Base-by-base conservation (phyloP, 2,329 filamentous ascomycete genomes). In the Drechslera avenae region DNA sequence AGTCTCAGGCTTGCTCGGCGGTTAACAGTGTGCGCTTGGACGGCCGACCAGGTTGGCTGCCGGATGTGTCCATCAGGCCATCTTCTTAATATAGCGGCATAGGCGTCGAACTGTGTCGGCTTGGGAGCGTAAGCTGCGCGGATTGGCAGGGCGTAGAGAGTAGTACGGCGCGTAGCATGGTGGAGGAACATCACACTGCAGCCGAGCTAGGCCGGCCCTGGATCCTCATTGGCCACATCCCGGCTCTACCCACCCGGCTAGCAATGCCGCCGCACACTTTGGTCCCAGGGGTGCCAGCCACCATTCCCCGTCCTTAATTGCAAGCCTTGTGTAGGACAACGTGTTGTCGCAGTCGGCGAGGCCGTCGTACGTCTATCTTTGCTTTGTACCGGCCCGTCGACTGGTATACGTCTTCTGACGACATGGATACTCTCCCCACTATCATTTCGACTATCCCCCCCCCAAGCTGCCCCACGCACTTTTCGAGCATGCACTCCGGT, bases 171-270 rank as follows among this genome's bases (percentile, higher is more conserved):
- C 63, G 64, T 73, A 65, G 61, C 59, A 55, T 65, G 62, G 60
- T 66, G 59, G 65, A 59, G 46, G 53, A 56, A 62, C 55, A 66
- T 64, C 60, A 67, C 63, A 52, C 31, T 72, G 68, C 68, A 71
- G 61, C 49, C 14, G 36, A 39, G 59, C 54, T 57, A 58, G 52
- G 50, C 41, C 13, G 37, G 13, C 40, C 40, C 21, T 19, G 45
- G 46, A 35, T 9, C 42, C 8, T 62, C 63, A 69, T 72, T 72
- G 66, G 68, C 9, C 12, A 37, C 12, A 13, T 52, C 18, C 31
- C 43, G 44, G 54, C 59, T 60, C 50, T 33, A 70, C 65, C 59
- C 66, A 66, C 67, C 60, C 52, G 54, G 54, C 48, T 47, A 55
- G 56, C 47, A 49, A 57, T 57, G 63, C 61, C 50, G 50, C 54